Percentiles rank a stretch among this genome's conserved stretches.
Evolutionary conservation across 2,329 filamentous ascomycete species (phyloP).

Genomic region (Leptographium galeiforme): DNA sequence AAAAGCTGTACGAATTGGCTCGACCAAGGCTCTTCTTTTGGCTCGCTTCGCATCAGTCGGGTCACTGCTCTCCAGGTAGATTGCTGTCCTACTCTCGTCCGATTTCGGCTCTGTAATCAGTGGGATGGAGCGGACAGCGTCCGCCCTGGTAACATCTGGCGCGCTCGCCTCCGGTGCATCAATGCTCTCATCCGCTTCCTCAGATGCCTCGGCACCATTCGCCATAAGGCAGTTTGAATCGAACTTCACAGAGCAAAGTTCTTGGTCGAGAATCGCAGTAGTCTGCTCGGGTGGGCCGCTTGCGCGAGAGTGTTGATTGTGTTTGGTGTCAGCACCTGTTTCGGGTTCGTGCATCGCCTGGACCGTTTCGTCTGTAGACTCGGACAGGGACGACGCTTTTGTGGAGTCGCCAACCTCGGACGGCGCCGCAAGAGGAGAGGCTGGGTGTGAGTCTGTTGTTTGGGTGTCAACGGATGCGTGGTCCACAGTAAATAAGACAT

Average conservation of each 20-base stretch:
- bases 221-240: no score
- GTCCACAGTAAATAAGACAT: slow-evolving; percentile 34
- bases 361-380: slow-evolving; percentile 47
- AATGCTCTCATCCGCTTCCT: no score
- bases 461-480: slow-evolving; percentile 31
- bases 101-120: background rate
- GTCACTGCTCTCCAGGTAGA: slow-evolving; percentile 9
- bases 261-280: background rate
- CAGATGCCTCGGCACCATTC: no score
- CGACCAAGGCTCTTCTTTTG: slow-evolving; percentile 25
- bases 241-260: no score
- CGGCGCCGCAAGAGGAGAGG: slow-evolving; percentile 37
- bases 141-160: background rate
- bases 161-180: background rate
- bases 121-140: background rate
- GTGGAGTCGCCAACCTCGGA: slow-evolving; percentile 48
- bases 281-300: background rate
- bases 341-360: slow-evolving; percentile 15
- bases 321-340: background rate
- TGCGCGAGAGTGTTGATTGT: background rate
- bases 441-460: slow-evolving; percentile 40
- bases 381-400: slow-evolving; percentile 50
- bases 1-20: slow-evolving; percentile 43
- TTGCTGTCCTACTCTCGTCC: slow-evolving; percentile 3
- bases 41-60: slow-evolving; percentile 17